phyloP scores from a whole-genome alignment of 1,284 basidiomycete genomes.

The Bondarzewia mesenterica region DNA sequence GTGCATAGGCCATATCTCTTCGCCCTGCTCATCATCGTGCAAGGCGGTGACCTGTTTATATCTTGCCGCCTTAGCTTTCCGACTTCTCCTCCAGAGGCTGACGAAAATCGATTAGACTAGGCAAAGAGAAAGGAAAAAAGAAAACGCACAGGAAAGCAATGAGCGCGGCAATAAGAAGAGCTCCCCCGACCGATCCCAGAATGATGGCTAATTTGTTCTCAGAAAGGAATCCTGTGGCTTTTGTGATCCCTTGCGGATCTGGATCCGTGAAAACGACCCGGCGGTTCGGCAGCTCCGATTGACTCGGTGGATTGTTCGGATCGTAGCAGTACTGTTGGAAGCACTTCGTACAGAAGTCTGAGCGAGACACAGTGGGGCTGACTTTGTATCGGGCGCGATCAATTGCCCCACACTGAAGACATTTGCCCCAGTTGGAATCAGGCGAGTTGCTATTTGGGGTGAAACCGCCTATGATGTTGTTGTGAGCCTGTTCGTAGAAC shows the following conservation, averaged over 20 bases:
- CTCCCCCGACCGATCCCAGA: constrained; percentile 30
- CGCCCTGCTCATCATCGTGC: constrained; percentile 7
- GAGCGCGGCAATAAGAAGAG: constrained; percentile 25
- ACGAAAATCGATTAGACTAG: background rate
- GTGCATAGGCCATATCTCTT: constrained; percentile 2
- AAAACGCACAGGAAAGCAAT: constrained; percentile 29
- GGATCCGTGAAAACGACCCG: constrained; percentile 41
- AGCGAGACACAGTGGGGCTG: constrained; percentile 29
- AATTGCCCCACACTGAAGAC: constrained; percentile 46
- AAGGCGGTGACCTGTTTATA: constrained; percentile 8
- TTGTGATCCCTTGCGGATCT: constrained; percentile 34
- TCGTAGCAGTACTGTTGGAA: constrained; percentile 51
- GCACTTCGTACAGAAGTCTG: constrained; percentile 36
- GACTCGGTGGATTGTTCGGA: constrained; percentile 36
- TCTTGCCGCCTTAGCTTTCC: background rate
- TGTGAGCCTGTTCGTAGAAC: constrained; percentile 46
- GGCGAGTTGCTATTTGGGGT: constrained; percentile 37
- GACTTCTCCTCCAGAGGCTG: constrained; percentile 10
- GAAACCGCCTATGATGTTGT: constrained; percentile 48
- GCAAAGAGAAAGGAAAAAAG: constrained; percentile 10
- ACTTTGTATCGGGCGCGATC: constrained; percentile 40
- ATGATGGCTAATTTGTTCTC: constrained; percentile 34
- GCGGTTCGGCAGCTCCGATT: constrained; percentile 32
- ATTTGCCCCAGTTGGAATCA: constrained; percentile 45
- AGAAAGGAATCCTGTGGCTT: constrained; percentile 30